Evolutionary conservation across 2,329 filamentous ascomycete species (phyloP), one percentile per base, ranked within the genome.

Genomic region (Orbilia quercus): DNA sequence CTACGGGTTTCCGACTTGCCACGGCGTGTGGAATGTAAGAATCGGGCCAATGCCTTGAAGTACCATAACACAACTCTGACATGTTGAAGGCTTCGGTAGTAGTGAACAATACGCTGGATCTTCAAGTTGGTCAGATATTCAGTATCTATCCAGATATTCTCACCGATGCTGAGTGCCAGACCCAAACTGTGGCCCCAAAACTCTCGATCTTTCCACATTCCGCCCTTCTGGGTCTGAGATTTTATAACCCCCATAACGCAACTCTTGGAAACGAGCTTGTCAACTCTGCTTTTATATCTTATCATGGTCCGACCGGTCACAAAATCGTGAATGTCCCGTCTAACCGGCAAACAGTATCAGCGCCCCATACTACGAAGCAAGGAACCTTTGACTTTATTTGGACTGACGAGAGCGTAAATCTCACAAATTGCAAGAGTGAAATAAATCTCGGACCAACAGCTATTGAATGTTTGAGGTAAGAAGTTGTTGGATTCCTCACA

Each of bases 401-500:
- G 59, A 63, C 59, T 16, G 42, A 65, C 14, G 23, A 38, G 14
- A 50, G 42, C 14, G 18, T 65, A 28, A 48, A 50, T 50, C 51
- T 55, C 28, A 25, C 51, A 11, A 57, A 65, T n/a, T 63, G 62
- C 23, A 65, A 65, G 28, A 65, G 62, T 18, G 62, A 65, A 31
- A 38, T 65, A 12, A 55, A 57, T 31, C 2, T 55, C 2, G 62
- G 62, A 2, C 62, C 40, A 5, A 57, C 40, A 3, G 42, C 42
- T 20, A 22, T 48, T 38, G 42, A 50, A 31, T 54, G 59, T 23
- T 23, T 50, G 7, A 62, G 57, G 57, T 62, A 38, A n/a, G 54
- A 48, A 22, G 2, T 20, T 23, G 7, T 6, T 5, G n/a, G 9
- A 22, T 6, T 18, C 25, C n/a, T n/a, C 4, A 14, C 40, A 18